Conservation (phyloP, 2,329 filamentous ascomycete genomes). For the Penicillium sp. region DNA sequence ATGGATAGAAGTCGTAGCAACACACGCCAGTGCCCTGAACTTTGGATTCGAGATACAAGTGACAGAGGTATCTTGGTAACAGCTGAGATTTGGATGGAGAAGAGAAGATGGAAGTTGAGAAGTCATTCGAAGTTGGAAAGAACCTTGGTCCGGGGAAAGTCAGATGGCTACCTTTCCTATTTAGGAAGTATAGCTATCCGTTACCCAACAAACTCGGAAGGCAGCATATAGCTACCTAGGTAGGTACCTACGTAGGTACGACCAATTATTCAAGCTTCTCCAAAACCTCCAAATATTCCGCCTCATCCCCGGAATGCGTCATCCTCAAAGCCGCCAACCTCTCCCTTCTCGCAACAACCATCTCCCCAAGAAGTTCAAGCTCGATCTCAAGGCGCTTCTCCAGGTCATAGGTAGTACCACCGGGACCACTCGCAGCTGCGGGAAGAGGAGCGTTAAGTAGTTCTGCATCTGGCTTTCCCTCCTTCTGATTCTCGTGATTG, state of each 20-base stretch:
- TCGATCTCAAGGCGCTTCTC: neutral
- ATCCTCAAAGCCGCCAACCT: neutral
- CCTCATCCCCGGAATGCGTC: neutral
- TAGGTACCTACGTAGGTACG: neutral
- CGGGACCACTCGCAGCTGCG: fast-evolving
- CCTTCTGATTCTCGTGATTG: neutral
- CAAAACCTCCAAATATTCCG: neutral
- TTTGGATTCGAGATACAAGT: too few relatives aligned
- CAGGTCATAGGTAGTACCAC: neutral
- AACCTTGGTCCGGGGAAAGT: neutral
- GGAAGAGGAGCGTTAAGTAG: neutral
- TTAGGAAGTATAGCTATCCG: neutral
- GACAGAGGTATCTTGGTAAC: neutral
- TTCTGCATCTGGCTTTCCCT: neutral
- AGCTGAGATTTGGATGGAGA: neutral
- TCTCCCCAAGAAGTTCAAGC: neutral
- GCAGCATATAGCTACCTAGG: too few relatives aligned
- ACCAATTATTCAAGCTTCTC: neutral
- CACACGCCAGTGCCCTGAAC: too few relatives aligned
- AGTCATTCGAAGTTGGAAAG: neutral
- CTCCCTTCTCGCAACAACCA: neutral
- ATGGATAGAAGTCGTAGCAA: too few relatives aligned
- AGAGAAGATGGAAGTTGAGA: neutral
- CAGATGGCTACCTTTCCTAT: neutral
- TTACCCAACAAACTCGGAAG: neutral